Evolutionary conservation across 176 grass and related monocot species (phyloP), one percentile per base, ranked within the genome.

Genomic region (Avena atlantica): DNA sequence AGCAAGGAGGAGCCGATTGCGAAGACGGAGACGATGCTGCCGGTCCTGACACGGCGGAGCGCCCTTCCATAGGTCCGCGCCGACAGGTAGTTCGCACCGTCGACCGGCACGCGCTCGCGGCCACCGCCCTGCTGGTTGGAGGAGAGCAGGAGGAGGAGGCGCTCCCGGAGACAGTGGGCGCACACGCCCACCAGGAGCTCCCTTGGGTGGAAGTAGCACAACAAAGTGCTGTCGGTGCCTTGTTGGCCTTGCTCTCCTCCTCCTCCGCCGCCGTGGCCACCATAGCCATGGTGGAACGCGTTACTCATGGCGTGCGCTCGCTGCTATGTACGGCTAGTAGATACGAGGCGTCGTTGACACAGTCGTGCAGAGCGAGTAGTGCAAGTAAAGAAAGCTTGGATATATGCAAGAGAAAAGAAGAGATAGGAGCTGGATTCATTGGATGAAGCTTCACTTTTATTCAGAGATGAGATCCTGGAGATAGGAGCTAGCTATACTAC

Each of bases 111-210:
- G 49, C 49, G 74, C 49, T 49, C 74, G 2, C 25, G 47, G 9
- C 19, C 9, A 73, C 14, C 24, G 40, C 75, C 24, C 63, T 17
- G 42, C 36, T 78, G 72, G 80, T 66, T 85, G 66, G 86, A 76
- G 24, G 91, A 88, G 79, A 98, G 85, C 14, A 94, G 83, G 2
- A 94, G 84, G 42, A 94, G 89, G 68, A 99, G 92, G 72, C 90
- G 92, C 16, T 94, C 97, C 78, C 63, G 92, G 90, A 99, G 90
- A 84, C 97, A 99, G 40, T 87, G 27, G 4, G 94, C 87, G 87
- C 97, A 99, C 1, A 99, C 89, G 31, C 97, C 97, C 36, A 96
- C 87, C 24, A 93, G 66, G 14, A 86, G 9, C 78, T 96, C 87
- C 74, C 87, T 51, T 4, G 94, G 97, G 21, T 99, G 97, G 71